Conservation (phyloP, 768 basidiomycete genomes). For the Gelatoporia subvermispora region DNA sequence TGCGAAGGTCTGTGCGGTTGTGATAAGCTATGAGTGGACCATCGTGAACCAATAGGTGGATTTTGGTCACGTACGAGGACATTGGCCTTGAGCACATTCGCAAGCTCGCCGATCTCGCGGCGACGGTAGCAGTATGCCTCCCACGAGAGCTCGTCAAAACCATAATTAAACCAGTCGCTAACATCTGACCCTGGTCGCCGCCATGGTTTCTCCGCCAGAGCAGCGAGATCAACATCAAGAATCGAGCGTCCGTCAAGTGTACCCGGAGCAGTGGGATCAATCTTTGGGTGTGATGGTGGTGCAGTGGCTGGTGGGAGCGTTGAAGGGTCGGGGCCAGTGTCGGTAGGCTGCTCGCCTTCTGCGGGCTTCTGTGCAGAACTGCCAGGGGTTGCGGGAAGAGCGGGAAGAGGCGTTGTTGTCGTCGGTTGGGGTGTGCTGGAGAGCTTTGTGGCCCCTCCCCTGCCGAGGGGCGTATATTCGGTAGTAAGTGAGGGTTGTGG, state of each 20-base stretch:
- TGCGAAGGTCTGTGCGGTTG: conserved; percentile 57
- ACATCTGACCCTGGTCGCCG: conserved; percentile 86
- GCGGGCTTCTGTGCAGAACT: conserved; percentile 16
- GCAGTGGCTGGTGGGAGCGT: conserved; percentile 63
- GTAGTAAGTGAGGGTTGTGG: conserved; percentile 69
- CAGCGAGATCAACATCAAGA: conserved; percentile 75
- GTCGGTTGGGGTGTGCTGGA: conserved; percentile 21
- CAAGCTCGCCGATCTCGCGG: conserved; percentile 75
- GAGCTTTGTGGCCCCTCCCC: conserved; percentile 43
- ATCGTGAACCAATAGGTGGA: conserved; percentile 5
- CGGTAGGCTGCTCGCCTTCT: conserved; percentile 14
- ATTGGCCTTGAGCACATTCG: conserved; percentile 74
- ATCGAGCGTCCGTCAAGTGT: conserved; percentile 72
- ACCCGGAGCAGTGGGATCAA: conserved; percentile 66
- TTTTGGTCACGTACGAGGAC: conserved; percentile 56
- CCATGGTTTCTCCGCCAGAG: conserved; percentile 85
- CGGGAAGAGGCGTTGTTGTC: conserved; percentile 15
- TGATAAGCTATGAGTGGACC: too few species aligned
- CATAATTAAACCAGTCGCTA: conserved; percentile 99
- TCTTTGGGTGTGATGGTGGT: conserved; percentile 73
- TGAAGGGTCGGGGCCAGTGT: conserved; percentile 51
- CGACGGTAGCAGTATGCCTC: conserved; percentile 86
- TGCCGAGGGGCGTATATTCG: conserved; percentile 73
- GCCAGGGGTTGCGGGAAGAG: conserved; percentile 13
- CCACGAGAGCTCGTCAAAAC: conserved; percentile 97